phyloP scores from a whole-genome alignment of 257 asterid genomes.

The Prunella vulgaris region DNA sequence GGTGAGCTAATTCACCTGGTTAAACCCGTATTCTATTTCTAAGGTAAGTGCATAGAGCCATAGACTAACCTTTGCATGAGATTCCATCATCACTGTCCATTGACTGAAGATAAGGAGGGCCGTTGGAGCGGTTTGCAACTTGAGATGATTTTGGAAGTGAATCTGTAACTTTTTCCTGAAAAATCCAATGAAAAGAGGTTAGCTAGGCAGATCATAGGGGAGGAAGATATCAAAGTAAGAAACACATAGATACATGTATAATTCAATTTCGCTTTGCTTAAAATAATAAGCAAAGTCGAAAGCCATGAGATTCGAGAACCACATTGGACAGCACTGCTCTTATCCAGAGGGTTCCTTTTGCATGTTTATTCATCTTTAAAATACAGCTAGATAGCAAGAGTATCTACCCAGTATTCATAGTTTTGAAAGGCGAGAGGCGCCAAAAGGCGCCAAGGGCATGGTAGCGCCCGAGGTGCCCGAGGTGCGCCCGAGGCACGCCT shows the following conservation, averaged over 20 bases:
- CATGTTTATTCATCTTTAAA: neutral
- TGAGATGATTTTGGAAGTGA: constrained; percentile 63
- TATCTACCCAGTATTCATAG: neutral
- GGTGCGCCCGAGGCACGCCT: too few relatives aligned
- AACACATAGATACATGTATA: neutral
- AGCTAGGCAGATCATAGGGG: constrained; percentile 15
- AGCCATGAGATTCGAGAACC: neutral
- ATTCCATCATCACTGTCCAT: constrained; percentile 85
- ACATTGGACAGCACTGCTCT: neutral
- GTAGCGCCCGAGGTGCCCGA: too few relatives aligned
- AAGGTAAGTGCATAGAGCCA: neutral
- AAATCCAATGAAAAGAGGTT: constrained; percentile 9
- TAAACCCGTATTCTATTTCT: too few relatives aligned
- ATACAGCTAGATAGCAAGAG: neutral
- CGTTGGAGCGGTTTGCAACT: constrained; percentile 56
- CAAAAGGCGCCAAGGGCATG: too few relatives aligned
- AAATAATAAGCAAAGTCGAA: neutral
- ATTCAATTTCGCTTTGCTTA: neutral
- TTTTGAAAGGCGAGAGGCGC: too few relatives aligned
- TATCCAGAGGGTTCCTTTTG: neutral
- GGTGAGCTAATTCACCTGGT: too few relatives aligned
- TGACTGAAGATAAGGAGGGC: constrained; percentile 68
- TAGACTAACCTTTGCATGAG: constrained; percentile 64
- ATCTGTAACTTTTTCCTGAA: constrained; percentile 73
- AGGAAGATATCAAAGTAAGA: neutral